A percentile compares a stretch with the other conserved stretches of the same genome.
These are phyloP conservation scores for Cryptococcus sp. DNA, from an alignment of 1,284 basidiomycete species.

Conservation along the genomic window DNA sequence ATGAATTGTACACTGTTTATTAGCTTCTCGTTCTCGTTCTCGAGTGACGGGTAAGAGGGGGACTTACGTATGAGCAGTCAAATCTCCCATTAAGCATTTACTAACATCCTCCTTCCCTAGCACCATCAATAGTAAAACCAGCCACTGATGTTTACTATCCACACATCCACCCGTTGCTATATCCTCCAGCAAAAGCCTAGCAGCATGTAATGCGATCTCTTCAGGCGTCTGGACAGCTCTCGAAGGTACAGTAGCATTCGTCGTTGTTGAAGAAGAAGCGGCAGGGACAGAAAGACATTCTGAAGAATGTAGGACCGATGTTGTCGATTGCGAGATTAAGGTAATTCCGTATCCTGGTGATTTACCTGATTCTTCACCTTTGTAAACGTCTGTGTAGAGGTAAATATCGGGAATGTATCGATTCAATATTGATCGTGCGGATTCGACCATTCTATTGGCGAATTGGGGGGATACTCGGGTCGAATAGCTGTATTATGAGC, in stretches of 20 bases:
- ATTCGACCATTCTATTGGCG: conserved; percentile 95
- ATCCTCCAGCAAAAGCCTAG: conserved; percentile 71
- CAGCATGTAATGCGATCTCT: conserved; percentile 79
- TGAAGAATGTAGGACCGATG: conserved; percentile 78
- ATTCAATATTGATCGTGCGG: conserved; percentile 84
- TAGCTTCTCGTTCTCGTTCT: conserved; percentile 1
- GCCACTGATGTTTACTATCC: conserved; percentile 80
- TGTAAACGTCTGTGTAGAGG: conserved; percentile 96
- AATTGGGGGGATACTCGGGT: conserved; percentile 96
- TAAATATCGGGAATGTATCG: conserved; percentile 98
- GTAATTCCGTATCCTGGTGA: conserved; percentile 94
- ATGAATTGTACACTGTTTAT: conserved; percentile 78
- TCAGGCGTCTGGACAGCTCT: conserved; percentile 62
- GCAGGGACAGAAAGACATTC: conserved; percentile 72
- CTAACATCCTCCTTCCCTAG: conserved; percentile 95
- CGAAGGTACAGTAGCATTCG: neutral
- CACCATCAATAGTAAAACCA: conserved; percentile 89
- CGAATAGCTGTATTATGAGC: conserved; percentile 62
- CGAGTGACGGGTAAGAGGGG: no score
- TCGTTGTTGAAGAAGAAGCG: conserved; percentile 7
- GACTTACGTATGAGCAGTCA: conserved; percentile 74
- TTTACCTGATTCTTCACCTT: conserved; percentile 93
- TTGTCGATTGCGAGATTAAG: conserved; percentile 86
- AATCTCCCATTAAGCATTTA: conserved; percentile 74
- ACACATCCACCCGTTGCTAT: conserved; percentile 82